Evolutionary conservation across 352 stramenopile species (phyloP).

Genomic region (Phytophthora foliorum): DNA sequence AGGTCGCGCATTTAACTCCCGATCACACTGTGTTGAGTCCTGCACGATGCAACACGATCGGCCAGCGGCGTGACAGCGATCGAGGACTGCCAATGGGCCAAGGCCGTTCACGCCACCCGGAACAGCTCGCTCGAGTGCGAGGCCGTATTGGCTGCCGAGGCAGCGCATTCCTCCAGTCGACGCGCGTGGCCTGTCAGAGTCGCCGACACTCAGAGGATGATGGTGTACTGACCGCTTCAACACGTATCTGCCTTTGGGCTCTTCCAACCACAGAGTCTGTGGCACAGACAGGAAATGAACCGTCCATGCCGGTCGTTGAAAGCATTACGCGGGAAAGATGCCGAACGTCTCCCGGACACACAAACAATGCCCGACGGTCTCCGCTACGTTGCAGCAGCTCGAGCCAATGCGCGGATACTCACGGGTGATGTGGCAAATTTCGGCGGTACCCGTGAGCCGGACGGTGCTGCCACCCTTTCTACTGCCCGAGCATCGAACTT

Average conservation of each 20-base stretch:
- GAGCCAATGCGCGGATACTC: not conserved
- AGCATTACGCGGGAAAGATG: not conserved
- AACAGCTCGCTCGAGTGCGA: not conserved
- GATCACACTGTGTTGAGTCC: slow-evolving; percentile 8
- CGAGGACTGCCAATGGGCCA: not conserved
- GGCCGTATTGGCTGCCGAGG: not conserved
- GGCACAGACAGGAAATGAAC: no score
- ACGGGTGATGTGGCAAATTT: not conserved
- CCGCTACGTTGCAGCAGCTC: no score
- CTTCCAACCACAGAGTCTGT: not conserved
- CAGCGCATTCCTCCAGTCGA: slow-evolving; percentile 1
- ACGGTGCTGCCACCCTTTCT: no score
- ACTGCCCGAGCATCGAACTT: no score
- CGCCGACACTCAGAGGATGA: not conserved
- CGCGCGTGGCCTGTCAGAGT: slow-evolving; percentile 1
- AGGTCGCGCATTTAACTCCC: slow-evolving; percentile 1
- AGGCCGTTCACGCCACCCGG: not conserved
- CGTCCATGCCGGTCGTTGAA: not conserved
- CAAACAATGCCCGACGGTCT: no score
- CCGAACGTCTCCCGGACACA: no score
- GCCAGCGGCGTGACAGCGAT: not conserved
- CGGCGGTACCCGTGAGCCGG: no score
- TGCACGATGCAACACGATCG: slow-evolving; percentile 2
- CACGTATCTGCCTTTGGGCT: not conserved
- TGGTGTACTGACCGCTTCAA: slow-evolving; percentile 1